Conservation (phyloP, 441 rosid species). For the Croton laevigatus region DNA sequence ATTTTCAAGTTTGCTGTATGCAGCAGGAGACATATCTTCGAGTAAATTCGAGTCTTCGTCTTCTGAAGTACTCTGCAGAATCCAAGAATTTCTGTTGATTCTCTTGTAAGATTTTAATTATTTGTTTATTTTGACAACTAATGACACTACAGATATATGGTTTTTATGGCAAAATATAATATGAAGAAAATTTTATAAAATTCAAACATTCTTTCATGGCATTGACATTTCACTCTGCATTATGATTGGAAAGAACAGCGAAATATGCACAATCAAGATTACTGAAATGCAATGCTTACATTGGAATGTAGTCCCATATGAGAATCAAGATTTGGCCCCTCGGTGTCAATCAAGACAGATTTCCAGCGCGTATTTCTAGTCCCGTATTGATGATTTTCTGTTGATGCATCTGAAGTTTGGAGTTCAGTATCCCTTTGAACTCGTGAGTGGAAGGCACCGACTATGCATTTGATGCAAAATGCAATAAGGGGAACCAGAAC, state of each 20-base stretch:
- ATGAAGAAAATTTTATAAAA: no score
- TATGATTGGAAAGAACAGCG: no score
- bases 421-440: slow-evolving; percentile 9
- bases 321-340: slow-evolving; percentile 23
- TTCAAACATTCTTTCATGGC: no score
- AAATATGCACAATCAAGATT: no score
- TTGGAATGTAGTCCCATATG: slow-evolving; percentile 6
- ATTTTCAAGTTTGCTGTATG: slow-evolving; percentile 31
- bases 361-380: slow-evolving; percentile 35
- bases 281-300: neutral
- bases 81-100: neutral
- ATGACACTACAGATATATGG: no score
- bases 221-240: no score
- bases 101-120: neutral
- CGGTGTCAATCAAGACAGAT: slow-evolving; percentile 30
- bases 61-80: slow-evolving; percentile 26
- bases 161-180: no score
- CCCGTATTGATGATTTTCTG: neutral
- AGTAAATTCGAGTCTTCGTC: slow-evolving; percentile 21
- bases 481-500: slow-evolving; percentile 39
- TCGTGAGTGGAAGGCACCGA: slow-evolving; percentile 27
- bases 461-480: slow-evolving; percentile 43
- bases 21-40: slow-evolving; percentile 22
- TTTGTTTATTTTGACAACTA: no score
- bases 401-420: slow-evolving; percentile 16